A percentile compares a stretch with the other conserved stretches of the same genome.
These are phyloP conservation scores for Erodium moschatum DNA, from an alignment of 441 rosid species.

Conservation along the genomic window DNA sequence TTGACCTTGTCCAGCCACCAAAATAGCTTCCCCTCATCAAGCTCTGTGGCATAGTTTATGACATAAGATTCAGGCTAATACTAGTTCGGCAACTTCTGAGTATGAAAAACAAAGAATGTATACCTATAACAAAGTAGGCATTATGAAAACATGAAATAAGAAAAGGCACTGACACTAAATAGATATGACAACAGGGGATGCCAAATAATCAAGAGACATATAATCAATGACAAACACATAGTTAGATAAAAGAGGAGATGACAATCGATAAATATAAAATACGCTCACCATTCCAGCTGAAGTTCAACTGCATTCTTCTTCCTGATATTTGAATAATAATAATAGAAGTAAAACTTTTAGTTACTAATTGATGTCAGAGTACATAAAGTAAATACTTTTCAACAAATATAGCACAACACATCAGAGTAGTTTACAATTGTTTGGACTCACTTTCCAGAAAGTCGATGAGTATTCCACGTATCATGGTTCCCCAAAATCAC, in stretches of 20 bases:
- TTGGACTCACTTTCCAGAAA: conserved; percentile 45
- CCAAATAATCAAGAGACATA: too few relatives aligned
- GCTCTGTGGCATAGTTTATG: too few relatives aligned
- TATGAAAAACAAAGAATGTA: too few relatives aligned
- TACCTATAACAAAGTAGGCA: too few relatives aligned
- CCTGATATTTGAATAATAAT: conserved; percentile 30
- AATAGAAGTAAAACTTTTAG: conserved; percentile 13
- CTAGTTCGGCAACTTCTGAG: too few relatives aligned
- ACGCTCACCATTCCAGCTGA: conserved; percentile 75
- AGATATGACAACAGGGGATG: too few relatives aligned
- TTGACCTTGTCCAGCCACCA: too few relatives aligned
- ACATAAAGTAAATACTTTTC: neutral
- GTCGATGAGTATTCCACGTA: conserved; percentile 61
- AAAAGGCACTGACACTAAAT: too few relatives aligned
- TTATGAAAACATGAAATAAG: too few relatives aligned
- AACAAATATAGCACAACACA: too few relatives aligned
- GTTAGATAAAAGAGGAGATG: neutral
- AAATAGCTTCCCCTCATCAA: too few relatives aligned
- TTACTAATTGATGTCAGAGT: neutral
- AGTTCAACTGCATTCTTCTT: conserved; percentile 51
- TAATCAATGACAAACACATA: neutral
- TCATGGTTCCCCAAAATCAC: conserved; percentile 86
- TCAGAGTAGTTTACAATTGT: neutral
- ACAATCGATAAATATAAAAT: conserved; percentile 14
- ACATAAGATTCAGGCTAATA: too few relatives aligned